phyloP scores from a whole-genome alignment of 108 stramenopile genomes.

The Cyclotella distinguenda region DNA sequence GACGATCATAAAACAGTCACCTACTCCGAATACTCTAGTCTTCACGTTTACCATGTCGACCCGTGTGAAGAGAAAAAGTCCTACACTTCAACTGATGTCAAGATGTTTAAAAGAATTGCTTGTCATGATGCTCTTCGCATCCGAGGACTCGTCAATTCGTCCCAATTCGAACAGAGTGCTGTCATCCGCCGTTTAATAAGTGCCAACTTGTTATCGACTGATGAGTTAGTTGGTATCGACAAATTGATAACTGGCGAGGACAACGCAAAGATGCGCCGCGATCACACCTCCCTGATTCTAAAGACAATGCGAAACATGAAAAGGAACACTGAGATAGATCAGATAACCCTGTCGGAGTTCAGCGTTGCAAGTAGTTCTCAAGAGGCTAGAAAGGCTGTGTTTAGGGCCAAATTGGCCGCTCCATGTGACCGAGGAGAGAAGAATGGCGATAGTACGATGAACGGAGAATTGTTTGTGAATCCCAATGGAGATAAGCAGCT shows the following conservation, averaged over 20 bases:
- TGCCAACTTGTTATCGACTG: background rate
- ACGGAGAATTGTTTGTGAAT: too few species aligned
- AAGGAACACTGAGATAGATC: background rate
- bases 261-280: background rate
- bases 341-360: background rate
- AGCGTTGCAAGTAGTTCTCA: too few species aligned
- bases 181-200: background rate
- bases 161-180: background rate
- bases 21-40: background rate
- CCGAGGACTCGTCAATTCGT: background rate
- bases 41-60: background rate
- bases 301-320: background rate
- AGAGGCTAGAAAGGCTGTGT: too few species aligned
- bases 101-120: background rate
- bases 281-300: background rate
- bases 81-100: background rate
- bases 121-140: background rate
- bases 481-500: too few species aligned
- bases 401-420: too few species aligned
- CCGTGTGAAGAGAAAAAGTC: background rate
- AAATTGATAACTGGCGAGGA: background rate
- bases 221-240: slow-evolving; percentile 1
- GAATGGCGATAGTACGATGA: too few species aligned
- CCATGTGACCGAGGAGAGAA: too few species aligned
- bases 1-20: background rate